A percentile compares a stretch with the other conserved stretches of the same genome.
phyloP scores from a whole-genome alignment of 1,139 yeast species.

The Torulaspora pretoriensis region DNA sequence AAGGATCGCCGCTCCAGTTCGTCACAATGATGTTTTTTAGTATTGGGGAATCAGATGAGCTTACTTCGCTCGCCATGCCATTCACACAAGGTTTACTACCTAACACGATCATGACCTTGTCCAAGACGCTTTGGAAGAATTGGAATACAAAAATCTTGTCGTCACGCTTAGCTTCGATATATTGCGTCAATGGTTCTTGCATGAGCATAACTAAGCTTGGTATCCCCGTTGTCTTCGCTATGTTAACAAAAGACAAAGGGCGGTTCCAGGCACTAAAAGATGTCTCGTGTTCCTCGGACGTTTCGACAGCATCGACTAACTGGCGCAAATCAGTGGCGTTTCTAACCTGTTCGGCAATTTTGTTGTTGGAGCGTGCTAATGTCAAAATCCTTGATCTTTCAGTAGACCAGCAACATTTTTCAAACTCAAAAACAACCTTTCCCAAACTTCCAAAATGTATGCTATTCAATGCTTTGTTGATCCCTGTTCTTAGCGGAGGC shows the following conservation, averaged over 20 bases:
- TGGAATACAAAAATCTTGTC: slow-evolving; percentile 43
- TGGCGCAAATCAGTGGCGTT: slow-evolving; percentile 14
- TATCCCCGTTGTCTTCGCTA: slow-evolving; percentile 38
- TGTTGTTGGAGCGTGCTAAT: slow-evolving; percentile 19
- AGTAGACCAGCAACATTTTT: slow-evolving; percentile 60
- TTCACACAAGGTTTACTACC: slow-evolving; percentile 19
- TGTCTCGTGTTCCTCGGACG: slow-evolving; percentile 5
- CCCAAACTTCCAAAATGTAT: slow-evolving; percentile 73
- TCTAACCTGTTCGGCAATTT: slow-evolving; percentile 22
- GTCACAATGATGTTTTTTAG: slow-evolving; percentile 55
- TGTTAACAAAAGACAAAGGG: slow-evolving; percentile 51
- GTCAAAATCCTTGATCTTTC: slow-evolving; percentile 29
- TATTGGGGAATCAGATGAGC: slow-evolving; percentile 30
- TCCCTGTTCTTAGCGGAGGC: slow-evolving; percentile 51
- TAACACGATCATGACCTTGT: slow-evolving; percentile 27
- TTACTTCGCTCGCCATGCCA: slow-evolving; percentile 16
- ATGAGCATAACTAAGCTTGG: slow-evolving; percentile 58
- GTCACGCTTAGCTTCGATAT: slow-evolving; percentile 37
- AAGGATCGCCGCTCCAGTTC: slow-evolving; percentile 69
- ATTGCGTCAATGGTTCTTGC: slow-evolving; percentile 65
- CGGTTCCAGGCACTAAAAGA: slow-evolving; percentile 42
- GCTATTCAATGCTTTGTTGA: slow-evolving; percentile 44
- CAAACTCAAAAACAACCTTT: slow-evolving; percentile 72
- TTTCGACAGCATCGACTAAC: not conserved
- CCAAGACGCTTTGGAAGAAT: slow-evolving; percentile 43